Percentiles rank a stretch among this genome's conserved stretches.
These are phyloP conservation scores for Colletotrichum brevisporum DNA, from an alignment of 2,329 filamentous ascomycete species.

Conservation along the genomic window DNA sequence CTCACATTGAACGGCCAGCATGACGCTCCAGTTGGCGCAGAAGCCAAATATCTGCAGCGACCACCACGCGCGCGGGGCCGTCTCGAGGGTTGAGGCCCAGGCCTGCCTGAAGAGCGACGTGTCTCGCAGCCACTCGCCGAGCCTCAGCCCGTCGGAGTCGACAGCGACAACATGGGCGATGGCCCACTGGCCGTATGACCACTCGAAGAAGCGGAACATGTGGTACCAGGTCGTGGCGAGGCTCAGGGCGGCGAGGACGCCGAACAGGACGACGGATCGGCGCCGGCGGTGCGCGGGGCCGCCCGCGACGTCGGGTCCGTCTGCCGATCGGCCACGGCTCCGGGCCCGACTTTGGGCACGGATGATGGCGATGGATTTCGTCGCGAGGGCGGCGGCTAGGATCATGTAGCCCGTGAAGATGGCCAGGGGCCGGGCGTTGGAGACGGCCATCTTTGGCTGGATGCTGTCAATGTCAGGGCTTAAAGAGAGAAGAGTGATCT, in stretches of 20 bases:
- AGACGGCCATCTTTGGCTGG: constrained; percentile 5
- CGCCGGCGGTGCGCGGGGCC: not conserved
- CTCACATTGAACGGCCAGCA: constrained; percentile 45
- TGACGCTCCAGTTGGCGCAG: constrained; percentile 46
- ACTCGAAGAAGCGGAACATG: constrained; percentile 46
- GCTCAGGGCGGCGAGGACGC: constrained; percentile 44
- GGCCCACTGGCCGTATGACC: constrained; percentile 43
- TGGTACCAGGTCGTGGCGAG: constrained; percentile 47
- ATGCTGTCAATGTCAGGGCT: not conserved
- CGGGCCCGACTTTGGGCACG: constrained; percentile 6
- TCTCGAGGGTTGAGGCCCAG: constrained; percentile 46
- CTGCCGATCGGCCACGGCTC: not conserved
- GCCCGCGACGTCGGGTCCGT: not conserved
- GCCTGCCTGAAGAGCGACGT: constrained; percentile 47
- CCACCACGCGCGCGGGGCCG: constrained; percentile 45
- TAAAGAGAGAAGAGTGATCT: too few relatives aligned
- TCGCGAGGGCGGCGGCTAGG: constrained; percentile 40
- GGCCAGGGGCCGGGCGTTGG: constrained; percentile 43
- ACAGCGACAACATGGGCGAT: constrained; percentile 17
- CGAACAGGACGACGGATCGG: constrained; percentile 41
- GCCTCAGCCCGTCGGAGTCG: constrained; percentile 24
- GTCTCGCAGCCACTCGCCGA: constrained; percentile 46
- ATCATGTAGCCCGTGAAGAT: constrained; percentile 44
- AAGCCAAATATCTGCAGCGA: constrained; percentile 48
- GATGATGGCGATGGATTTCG: constrained; percentile 40